Evolutionary conservation across 257 asterid species (phyloP), one percentile per base, ranked within the genome.

Genomic region (Gentiana macrophylla): DNA sequence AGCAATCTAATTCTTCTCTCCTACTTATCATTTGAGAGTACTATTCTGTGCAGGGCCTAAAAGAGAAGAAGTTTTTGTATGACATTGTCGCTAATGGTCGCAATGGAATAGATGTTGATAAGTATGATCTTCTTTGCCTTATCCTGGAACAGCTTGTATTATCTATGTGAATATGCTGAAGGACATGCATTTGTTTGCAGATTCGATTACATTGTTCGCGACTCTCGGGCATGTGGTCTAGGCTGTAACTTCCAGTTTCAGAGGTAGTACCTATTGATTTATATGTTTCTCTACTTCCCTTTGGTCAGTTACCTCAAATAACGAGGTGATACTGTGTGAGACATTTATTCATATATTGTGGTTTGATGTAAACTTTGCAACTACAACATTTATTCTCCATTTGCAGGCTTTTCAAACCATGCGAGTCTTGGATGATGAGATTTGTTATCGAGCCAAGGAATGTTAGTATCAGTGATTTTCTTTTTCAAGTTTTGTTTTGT

Each of bases 51-150:
- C 60, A 90, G 97, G 73, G 75, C 70, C 72, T 49, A 48, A 74
- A 62, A 12, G 94, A 74, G 60, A 84, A 90, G 72, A 82, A 53
- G 37, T 90, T 90, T 76, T 63, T 90, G 67, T 82, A 84, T 65
- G 97, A 86, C 70, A 80, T 90, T 63, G 94, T 90, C 69, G 96
- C 96, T 53, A 86, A 90, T 74, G 97, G 97, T 41, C 85, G 91
- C 58, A 90, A 82, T 72, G 95, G 96, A 57, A 84, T 90, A 59
- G 97, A 90, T 71, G 97, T 86, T 55, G 97, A 90, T 77, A 90
- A 86, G 96, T 90, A 78, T 51, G 60, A 52, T 56, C 72, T 69
- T 41, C 2, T 41, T 41, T 41, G 9, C 46, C 46, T 53, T 68
- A 60, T 34, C 52, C 36, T 49, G 41, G 50, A 43, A 49, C 46